phyloP scores from a whole-genome alignment of 2,329 filamentous ascomycete species.

The Lachnellula arida region DNA sequence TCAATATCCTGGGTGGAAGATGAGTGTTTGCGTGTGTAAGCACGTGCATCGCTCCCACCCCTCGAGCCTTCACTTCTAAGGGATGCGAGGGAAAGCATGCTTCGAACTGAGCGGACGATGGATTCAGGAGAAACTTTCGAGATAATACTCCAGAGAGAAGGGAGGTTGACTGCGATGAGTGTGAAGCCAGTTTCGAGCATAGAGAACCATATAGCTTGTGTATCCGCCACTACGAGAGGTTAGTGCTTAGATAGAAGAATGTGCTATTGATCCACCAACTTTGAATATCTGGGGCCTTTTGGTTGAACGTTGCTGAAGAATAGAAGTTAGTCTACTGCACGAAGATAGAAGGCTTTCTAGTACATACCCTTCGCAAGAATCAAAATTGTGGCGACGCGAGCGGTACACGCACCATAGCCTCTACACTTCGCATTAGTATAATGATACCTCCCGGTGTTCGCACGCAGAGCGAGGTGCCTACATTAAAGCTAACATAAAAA shows the following conservation, averaged over 20 bases:
- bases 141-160: background rate
- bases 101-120: background rate
- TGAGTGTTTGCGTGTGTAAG: background rate
- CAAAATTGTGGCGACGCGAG: background rate
- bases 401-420: conserved; percentile 1
- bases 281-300: background rate
- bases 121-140: background rate
- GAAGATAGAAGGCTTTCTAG: too few species aligned
- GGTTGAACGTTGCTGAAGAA: too few species aligned
- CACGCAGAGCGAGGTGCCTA: too few species aligned
- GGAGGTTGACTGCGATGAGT: background rate
- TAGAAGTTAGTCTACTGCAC: too few species aligned
- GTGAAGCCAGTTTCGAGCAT: conserved; percentile 1
- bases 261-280: background rate
- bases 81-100: background rate
- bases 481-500: conserved; percentile 1
- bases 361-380: too few species aligned
- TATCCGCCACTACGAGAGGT: background rate
- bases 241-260: background rate
- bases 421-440: background rate
- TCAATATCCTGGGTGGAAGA: background rate
- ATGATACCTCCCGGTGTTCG: too few species aligned
- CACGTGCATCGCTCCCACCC: background rate
- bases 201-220: background rate
- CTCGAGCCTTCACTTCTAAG: background rate